Evolutionary conservation across 2,329 filamentous ascomycete species (phyloP).

Genomic region (Stagonosporopsis rhizophila): DNA sequence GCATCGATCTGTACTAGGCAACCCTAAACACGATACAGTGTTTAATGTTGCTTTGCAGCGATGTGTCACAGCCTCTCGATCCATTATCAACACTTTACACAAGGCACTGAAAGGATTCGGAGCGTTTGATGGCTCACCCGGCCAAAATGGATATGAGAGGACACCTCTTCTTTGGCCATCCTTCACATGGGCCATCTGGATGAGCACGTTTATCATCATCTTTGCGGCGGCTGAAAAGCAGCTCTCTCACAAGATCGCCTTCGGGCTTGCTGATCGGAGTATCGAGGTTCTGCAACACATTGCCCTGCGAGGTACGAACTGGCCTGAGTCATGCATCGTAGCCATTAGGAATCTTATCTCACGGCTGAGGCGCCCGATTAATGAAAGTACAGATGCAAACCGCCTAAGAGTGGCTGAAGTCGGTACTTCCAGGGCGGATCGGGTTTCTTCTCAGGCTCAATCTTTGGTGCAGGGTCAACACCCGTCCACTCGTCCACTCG

Average conservation of each 20-base stretch:
- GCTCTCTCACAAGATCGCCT: slow-evolving; percentile 26
- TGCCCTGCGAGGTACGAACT: slow-evolving; percentile 33
- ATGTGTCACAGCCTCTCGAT: slow-evolving; percentile 34
- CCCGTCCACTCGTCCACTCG: neutral
- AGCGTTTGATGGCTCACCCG: slow-evolving; percentile 33
- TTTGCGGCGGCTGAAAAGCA: slow-evolving; percentile 32
- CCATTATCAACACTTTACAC: slow-evolving; percentile 34
- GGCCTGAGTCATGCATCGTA: slow-evolving; percentile 36
- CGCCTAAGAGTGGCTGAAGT: neutral
- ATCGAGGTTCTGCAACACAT: slow-evolving; percentile 31
- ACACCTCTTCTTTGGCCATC: slow-evolving; percentile 36
- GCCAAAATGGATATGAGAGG: slow-evolving; percentile 29
- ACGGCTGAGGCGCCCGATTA: slow-evolving; percentile 21
- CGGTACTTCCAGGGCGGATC: neutral
- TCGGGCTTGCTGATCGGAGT: slow-evolving; percentile 26
- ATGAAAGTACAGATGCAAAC: neutral
- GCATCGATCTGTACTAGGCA: slow-evolving; percentile 32
- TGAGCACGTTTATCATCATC: slow-evolving; percentile 34
- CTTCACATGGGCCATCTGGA: slow-evolving; percentile 38
- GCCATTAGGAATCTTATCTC: slow-evolving; percentile 30
- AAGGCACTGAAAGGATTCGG: slow-evolving; percentile 33
- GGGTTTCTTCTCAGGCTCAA: neutral
- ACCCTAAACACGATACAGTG: slow-evolving; percentile 27
- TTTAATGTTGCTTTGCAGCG: slow-evolving; percentile 34
- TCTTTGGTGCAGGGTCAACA: neutral